Evolutionary conservation across 2,329 filamentous ascomycete species (phyloP), one percentile per base, ranked within the genome.

Genomic region (Tympanopsis confertula): DNA sequence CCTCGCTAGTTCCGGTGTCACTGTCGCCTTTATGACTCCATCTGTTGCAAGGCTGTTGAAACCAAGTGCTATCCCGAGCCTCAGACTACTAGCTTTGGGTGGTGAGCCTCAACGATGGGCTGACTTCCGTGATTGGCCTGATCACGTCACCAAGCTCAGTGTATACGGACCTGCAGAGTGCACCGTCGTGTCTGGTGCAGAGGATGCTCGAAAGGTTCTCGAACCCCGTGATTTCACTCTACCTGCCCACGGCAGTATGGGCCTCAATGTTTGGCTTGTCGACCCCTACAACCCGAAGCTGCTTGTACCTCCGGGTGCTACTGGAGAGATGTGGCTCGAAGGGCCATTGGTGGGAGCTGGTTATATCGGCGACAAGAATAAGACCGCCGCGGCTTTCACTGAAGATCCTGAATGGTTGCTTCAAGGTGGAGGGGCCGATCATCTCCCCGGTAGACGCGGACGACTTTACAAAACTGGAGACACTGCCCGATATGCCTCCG

Each of bases 361-460:
- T 37, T 65, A 65, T 39, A 45, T 59, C 22, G 58, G 61, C 39
- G 56, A 62, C 17, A 49, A 47, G 2, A 45, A 53, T 38, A 61
- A 60, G 41, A 63, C 59, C 0, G 49, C 50, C 18, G 57, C 56
- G 19, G 50, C 51, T 1, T 64, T 63, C 35, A 54, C 64, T 33
- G 50, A 51, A 26, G 48, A 57, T 36, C 59, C 55, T 19, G 42
- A 39, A 3, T 62, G 56, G 56, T 42, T 49, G 3, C 47, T 43
- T 20, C 37, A 40, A n/a, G n/a, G n/a, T 5, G 46, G 52, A 17
- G 38, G 45, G 4, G 47, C 57, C 17, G 55, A 59, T 45, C 55
- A 55, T 41, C 59, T 56, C 7, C 56, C 56, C 15, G 56, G 59
- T 41, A 42, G 60, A 5, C 55, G 54, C n/a, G 52, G 50, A 33